phyloP scores from a whole-genome alignment of 371 early-diverging fungal genomes.

The Fennellomyces sp. region DNA sequence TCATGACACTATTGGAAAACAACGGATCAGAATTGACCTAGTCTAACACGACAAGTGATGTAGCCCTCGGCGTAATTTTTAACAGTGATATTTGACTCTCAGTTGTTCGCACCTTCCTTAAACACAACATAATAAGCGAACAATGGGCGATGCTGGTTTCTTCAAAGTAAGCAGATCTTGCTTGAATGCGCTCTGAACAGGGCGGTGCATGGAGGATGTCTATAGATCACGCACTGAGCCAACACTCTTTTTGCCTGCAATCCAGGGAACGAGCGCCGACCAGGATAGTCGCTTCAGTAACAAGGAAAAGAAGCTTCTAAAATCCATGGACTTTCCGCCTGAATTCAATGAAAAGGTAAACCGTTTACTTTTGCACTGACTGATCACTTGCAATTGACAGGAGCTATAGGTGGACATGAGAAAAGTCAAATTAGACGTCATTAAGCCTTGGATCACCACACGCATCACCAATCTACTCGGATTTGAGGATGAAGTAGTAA shows the following conservation, averaged over 20 bases:
- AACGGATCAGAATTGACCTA: no score
- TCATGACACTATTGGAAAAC: slow-evolving; percentile 39
- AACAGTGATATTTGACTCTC: no score
- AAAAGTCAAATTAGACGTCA: slow-evolving; percentile 86
- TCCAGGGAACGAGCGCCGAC: slow-evolving; percentile 77
- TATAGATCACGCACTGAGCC: neutral
- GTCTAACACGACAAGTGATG: no score
- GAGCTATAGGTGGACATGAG: slow-evolving; percentile 79
- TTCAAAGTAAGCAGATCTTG: slow-evolving; percentile 65
- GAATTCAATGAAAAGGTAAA: slow-evolving; percentile 80
- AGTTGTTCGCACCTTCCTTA: neutral
- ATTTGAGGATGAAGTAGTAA: slow-evolving; percentile 93
- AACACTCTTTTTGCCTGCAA: neutral
- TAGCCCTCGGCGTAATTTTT: no score
- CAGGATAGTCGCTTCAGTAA: slow-evolving; percentile 92
- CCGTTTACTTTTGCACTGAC: neutral
- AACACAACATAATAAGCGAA: no score
- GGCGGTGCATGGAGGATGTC: neutral
- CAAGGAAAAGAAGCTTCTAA: slow-evolving; percentile 85
- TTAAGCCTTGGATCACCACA: slow-evolving; percentile 87
- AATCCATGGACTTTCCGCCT: slow-evolving; percentile 83
- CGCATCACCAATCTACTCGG: slow-evolving; percentile 82
- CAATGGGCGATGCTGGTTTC: slow-evolving; percentile 81
- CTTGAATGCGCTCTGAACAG: neutral
- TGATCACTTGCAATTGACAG: neutral